Evolutionary conservation across 352 stramenopile genomes (phyloP), one percentile per base, ranked within the genome.

Genomic region (Phytophthora aleatoria): DNA sequence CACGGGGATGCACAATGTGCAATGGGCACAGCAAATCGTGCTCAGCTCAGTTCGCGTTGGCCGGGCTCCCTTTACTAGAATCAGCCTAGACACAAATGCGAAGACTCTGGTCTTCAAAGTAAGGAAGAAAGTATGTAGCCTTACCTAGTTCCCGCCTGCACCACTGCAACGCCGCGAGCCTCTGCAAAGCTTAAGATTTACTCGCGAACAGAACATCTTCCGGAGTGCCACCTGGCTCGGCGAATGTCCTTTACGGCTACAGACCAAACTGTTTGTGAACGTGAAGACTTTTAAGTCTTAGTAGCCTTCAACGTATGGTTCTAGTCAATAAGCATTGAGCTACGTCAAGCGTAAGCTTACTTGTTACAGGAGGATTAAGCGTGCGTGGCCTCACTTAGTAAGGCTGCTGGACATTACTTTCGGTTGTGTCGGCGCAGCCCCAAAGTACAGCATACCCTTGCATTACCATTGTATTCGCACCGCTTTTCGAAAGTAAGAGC

Each of bases 11-110:
- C 41, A 12, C 57, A 64, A 27, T 45, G 7, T 39, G 38, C 38
- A 51, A 16, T 55, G 49, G n/a, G 36, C 6, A 43, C 2, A 28
- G 44, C 52, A 68, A 56, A 62, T 68, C 52, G 31, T 61, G 31
- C 27, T 45, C 28, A 50, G 31, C 27, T 45, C 28, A 50, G 47
- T 27, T 67, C 24, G n/a, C 26, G 44, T 3, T 41, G 11, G 10
- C 3, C 5, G 31, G 35, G 12, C 35, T 27, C 44, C 51, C 51
- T 67, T 54, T 67, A 67, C 60, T 15, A 41, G 35, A 50, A 30
- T 42, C 50, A 27, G 42, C 28, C 56, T 35, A 42, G 35, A 41
- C 11, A 55, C 27, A n/a, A 4, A 50, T 55, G 36, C 27, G 16
- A 10, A 33, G n/a, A 52, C 41, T 10, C 4, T 48, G 10, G 16